Base-by-base conservation (phyloP, 1,284 basidiomycete genomes). In the Tremellales sp. region DNA sequence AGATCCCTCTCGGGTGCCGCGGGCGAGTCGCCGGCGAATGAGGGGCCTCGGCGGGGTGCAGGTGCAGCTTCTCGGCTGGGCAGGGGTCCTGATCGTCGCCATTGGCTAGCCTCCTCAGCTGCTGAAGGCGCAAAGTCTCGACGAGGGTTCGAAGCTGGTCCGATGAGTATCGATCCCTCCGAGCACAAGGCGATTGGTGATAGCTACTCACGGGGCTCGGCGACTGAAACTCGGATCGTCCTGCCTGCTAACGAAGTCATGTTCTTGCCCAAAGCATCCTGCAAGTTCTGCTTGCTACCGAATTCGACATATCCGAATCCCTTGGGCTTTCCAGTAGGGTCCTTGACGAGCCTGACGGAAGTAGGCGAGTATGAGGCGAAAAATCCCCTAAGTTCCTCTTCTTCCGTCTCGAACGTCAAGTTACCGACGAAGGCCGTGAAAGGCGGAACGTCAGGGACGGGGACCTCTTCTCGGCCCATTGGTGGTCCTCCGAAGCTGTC, bases 231-330 rank as follows among this genome's bases (percentile, higher is more conserved):
- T 49, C 94, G 83, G 56, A 98, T 80, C 22, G 80, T 83, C 55
- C 96, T 81, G 40, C 87, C 87, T 27, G 82, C 83, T 45, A 98
- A 77, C 60, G 75, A 77, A 45, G 77, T 75, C 51, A 84, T 84
- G 31, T 68, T 63, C 50, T 82, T 84, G 33, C 76, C 75, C 26
- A 97, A 75, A 5, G 87, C 94, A 48, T 84, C 83, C 75, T 91
- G 92, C 56, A 97, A 78, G 40, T 82, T 84, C 33, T 92, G 88
- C 51, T 90, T 70, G 46, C 85, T 84, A 33, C 79, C 81, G 67
- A 97, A 98, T 71, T 99, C 94, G 57, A 97, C 84, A 70, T 98
- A 98, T 27, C 94, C 96, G 75, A 97, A 98, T 1, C 96, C 96
- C 74, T 97, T 97, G 27, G 91, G 87, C 72, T 91, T 91, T 48